A percentile compares a stretch with the other conserved stretches of the same genome.
Conservation (phyloP, 495 filamentous ascomycete genomes). For the Penicillium fimorum region DNA sequence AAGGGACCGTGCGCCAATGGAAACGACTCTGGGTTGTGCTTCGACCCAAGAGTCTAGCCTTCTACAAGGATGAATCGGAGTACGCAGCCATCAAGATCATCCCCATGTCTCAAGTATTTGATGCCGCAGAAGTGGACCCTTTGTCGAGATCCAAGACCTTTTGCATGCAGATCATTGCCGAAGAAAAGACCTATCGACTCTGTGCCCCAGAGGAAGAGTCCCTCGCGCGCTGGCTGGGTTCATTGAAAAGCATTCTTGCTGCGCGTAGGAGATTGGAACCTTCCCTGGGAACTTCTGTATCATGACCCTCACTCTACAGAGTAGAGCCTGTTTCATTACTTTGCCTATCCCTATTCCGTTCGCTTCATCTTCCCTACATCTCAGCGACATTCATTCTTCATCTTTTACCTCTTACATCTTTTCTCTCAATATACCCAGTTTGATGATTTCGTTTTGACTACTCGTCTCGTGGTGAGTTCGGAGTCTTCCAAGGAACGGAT, state of each 20-base stretch:
- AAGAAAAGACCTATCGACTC: constrained; percentile 89
- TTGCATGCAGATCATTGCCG: constrained; percentile 92
- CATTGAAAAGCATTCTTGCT: constrained; percentile 79
- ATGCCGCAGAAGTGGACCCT: constrained; percentile 90
- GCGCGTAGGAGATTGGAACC: constrained; percentile 53
- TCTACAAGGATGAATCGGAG: constrained; percentile 93
- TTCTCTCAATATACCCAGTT: constrained; percentile 15
- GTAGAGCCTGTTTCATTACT: background rate
- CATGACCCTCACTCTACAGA: background rate
- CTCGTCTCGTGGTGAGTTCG: constrained; percentile 6
- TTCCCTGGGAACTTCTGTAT: constrained; percentile 10
- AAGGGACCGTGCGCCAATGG: constrained; percentile 88
- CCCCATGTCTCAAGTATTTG: constrained; percentile 74
- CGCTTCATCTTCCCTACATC: background rate
- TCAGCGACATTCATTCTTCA: background rate
- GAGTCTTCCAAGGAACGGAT: constrained; percentile 2
- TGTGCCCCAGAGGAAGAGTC: constrained; percentile 79
- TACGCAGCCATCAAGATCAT: constrained; percentile 85
- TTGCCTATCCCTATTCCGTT: background rate
- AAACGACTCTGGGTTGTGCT: constrained; percentile 92
- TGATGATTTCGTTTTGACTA: constrained; percentile 4
- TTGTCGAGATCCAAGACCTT: constrained; percentile 77
- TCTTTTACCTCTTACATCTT: background rate
- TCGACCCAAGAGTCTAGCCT: constrained; percentile 78
- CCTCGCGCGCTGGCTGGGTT: constrained; percentile 80